Evolutionary conservation across 345 rosid genomes (phyloP), one percentile per base, ranked within the genome.

Genomic region (Aquilaria malaccensis): DNA sequence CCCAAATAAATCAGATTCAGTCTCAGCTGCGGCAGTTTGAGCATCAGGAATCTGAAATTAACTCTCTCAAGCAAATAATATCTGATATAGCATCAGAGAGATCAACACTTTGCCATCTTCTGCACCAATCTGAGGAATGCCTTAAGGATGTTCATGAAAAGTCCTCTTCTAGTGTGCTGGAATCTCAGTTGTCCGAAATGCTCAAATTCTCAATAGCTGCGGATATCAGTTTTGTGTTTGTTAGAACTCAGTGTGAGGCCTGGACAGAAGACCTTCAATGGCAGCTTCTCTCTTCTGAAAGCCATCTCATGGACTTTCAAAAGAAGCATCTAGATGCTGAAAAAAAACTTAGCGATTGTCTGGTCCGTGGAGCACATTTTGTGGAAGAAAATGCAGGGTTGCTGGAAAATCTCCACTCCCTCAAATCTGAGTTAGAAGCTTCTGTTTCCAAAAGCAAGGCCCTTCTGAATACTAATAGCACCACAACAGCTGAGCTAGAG

Each of bases 181-280:
- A 94, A 72, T 70, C 71, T 70, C 86, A 77, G 76, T 63, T 90
- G 74, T 78, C 77, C 56, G 87, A 83, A 77, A 66, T 89, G 84
- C 70, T 76, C 32, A 84, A 77, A 72, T 58, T 30, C 64, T 66
- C 74, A 68, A 65, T 85, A 65, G 85, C 83, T 73, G 70, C 85
- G 14, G 89, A 90, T 76, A 67, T 86, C 56, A 65, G 67, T 50
- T 62, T 72, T 62, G 52, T 70, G 73, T 79, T 81, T 70, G 73
- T 77, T 51, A 77, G 78, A 71, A 64, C 63, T 70, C 95, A 82
- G 67, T 85, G 74, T 62, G 80, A 77, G 68, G 62, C 70, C 46
- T 72, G 74, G 67, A 67, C 78, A 55, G 70, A 69, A 64, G 83
- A 79, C 61, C 76, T 85, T 60, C 74, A 67, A 69, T 75, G 64